phyloP scores from a whole-genome alignment of 345 rosid species.

The Brassica nigra region DNA sequence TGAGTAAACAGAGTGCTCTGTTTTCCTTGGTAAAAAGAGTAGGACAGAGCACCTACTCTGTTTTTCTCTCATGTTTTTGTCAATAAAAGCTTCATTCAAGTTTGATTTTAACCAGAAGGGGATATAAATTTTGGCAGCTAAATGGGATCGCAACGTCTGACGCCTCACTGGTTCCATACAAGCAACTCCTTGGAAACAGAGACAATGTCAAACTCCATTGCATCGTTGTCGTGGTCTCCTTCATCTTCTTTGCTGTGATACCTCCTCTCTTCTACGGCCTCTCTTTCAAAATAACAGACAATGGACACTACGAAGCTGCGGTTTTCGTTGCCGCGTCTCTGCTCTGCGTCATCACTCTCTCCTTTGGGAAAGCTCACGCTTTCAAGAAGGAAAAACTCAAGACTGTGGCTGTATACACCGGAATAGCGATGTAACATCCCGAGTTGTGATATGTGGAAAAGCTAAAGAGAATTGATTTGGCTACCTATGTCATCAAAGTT shows the following conservation, averaged over 20 bases:
- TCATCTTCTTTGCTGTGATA: constrained; percentile 56
- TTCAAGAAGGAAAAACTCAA: constrained; percentile 28
- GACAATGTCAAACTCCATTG: constrained; percentile 41
- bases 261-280: constrained; percentile 63
- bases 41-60: background rate
- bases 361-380: constrained; percentile 60
- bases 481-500: no score
- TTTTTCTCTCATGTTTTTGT: background rate
- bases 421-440: no score
- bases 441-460: no score
- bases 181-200: constrained; percentile 49
- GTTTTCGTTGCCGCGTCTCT: constrained; percentile 56
- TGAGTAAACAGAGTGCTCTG: constrained; percentile 18
- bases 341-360: constrained; percentile 59
- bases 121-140: constrained; percentile 27
- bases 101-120: background rate
- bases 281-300: constrained; percentile 47
- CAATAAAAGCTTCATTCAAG: background rate
- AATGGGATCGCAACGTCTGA: background rate
- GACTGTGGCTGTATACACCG: constrained; percentile 45
- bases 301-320: constrained; percentile 54
- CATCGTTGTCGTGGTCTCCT: constrained; percentile 54
- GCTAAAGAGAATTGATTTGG: no score
- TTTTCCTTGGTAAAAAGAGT: background rate
- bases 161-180: constrained; percentile 45